A percentile compares a stretch with the other conserved stretches of the same genome.
Evolutionary conservation across 345 rosid species (phyloP).

Genomic region (Populus alba): DNA sequence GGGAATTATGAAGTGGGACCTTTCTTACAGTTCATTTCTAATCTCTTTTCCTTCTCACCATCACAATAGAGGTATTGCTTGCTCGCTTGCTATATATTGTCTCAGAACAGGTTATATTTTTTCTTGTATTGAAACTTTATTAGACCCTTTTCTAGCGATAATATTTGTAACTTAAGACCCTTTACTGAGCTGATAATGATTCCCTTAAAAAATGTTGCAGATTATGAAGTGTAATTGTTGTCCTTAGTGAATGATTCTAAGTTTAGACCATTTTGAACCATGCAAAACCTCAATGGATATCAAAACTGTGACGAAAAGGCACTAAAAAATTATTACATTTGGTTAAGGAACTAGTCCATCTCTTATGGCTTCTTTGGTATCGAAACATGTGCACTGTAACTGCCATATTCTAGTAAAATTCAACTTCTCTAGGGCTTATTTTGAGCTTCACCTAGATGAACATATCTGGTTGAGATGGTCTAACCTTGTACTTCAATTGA

Average conservation of each 20-base stretch:
- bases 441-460: not conserved
- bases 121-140: not conserved
- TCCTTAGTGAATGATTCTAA: not conserved
- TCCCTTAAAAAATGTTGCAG: conserved; percentile 20
- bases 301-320: conserved; percentile 41
- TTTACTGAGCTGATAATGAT: not conserved
- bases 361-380: conserved; percentile 42
- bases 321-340: conserved; percentile 48
- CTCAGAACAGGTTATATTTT: not conserved
- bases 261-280: conserved; percentile 40
- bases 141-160: not conserved
- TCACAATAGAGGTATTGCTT: not conserved
- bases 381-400: conserved; percentile 50
- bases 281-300: conserved; percentile 42
- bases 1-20: not conserved
- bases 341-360: conserved; percentile 62
- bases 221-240: conserved; percentile 22
- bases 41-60: not conserved
- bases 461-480: too few species aligned
- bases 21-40: not conserved
- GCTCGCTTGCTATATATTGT: not conserved
- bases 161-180: not conserved
- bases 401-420: not conserved
- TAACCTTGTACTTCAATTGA: not conserved
- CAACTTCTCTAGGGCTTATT: not conserved